phyloP scores from a whole-genome alignment of 345 rosid species.

The Barbarea vulgaris region DNA sequence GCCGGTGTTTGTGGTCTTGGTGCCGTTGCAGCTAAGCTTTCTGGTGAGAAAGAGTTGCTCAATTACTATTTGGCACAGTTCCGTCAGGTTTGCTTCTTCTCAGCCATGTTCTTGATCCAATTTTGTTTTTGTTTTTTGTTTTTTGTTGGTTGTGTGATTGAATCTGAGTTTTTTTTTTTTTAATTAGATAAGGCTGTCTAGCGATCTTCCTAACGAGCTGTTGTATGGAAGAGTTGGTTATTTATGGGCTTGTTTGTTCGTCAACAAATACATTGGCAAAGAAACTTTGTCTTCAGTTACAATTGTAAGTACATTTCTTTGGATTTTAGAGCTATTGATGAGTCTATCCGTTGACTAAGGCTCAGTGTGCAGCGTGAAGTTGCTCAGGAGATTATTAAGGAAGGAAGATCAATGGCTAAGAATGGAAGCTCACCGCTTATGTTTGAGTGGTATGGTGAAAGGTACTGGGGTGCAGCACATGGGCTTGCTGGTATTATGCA shows the following conservation, averaged over 20 bases:
- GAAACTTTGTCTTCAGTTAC: conserved; percentile 49
- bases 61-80: conserved; percentile 50
- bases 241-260: conserved; percentile 64
- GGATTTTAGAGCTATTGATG: neutral
- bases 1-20: conserved; percentile 73
- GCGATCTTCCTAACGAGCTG: conserved; percentile 55
- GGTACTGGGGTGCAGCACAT: conserved; percentile 82
- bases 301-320: conserved; percentile 46
- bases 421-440: conserved; percentile 56
- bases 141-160: neutral
- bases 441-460: conserved; percentile 72
- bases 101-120: neutral
- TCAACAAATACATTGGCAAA: conserved; percentile 54
- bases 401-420: conserved; percentile 49
- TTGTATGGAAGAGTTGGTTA: conserved; percentile 68
- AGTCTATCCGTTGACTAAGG: conserved; percentile 10
- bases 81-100: conserved; percentile 44
- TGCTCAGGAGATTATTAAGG: conserved; percentile 52
- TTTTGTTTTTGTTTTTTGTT: too few species aligned
- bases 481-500: conserved; percentile 75
- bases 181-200: conserved; percentile 56
- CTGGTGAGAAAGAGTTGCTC: conserved; percentile 46
- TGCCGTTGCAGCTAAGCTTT: conserved; percentile 56
- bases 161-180: neutral
- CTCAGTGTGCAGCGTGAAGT: conserved; percentile 46